phyloP scores from a whole-genome alignment of 495 filamentous ascomycete species.

The Penicillium crystallinum region DNA sequence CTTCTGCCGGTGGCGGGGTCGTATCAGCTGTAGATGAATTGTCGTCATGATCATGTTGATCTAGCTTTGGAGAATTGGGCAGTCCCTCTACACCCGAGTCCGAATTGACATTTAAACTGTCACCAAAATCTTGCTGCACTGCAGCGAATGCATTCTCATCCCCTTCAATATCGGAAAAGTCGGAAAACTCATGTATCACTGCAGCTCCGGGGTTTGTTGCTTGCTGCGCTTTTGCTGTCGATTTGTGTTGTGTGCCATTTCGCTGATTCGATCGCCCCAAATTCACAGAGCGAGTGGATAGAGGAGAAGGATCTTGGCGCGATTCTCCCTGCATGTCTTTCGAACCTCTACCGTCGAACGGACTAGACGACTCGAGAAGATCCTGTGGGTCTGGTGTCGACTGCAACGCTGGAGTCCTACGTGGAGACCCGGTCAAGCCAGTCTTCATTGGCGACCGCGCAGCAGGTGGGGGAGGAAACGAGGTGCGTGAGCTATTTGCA shows the following conservation, averaged over 20 bases:
- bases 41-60: slow-evolving; percentile 54
- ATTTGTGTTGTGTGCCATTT: slow-evolving; percentile 26
- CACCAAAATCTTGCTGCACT: slow-evolving; percentile 24
- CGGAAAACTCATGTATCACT: slow-evolving; percentile 24
- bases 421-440: slow-evolving; percentile 36
- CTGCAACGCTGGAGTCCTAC: slow-evolving; percentile 37
- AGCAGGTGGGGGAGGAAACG: slow-evolving; percentile 31
- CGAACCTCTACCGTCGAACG: slow-evolving; percentile 32
- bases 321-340: slow-evolving; percentile 14
- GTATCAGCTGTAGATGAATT: slow-evolving; percentile 25
- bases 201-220: slow-evolving; percentile 19
- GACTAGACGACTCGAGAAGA: slow-evolving; percentile 32
- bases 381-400: slow-evolving; percentile 37
- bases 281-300: slow-evolving; percentile 36
- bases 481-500: slow-evolving; percentile 23
- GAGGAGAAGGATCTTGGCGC: slow-evolving; percentile 30
- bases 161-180: slow-evolving; percentile 37
- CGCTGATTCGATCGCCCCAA: slow-evolving; percentile 34
- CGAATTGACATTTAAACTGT: slow-evolving; percentile 20
- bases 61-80: slow-evolving; percentile 47
- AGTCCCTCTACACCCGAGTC: slow-evolving; percentile 16
- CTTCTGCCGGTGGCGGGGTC: slow-evolving; percentile 3
- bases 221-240: slow-evolving; percentile 38
- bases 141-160: slow-evolving; percentile 33
- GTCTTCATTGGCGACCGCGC: slow-evolving; percentile 45